Evolutionary conservation across 306 rosid genomes (phyloP).

Genomic region (Morella rubra): DNA sequence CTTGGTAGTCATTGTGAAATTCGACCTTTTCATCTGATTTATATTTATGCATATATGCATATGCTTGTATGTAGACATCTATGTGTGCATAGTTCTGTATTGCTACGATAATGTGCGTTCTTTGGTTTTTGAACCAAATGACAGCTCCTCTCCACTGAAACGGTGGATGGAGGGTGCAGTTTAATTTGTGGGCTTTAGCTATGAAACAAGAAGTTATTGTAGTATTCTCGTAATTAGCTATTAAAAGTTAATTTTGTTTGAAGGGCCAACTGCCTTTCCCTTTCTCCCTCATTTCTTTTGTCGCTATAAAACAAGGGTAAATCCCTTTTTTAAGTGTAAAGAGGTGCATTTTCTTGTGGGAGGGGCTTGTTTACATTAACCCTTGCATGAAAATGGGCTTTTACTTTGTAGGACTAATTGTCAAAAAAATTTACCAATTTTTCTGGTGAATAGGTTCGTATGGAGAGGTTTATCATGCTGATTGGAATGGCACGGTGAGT

Average conservation of each 20-base stretch:
- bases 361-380: background rate
- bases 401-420: conserved; percentile 8
- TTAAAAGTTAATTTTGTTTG: background rate
- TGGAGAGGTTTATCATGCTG: conserved; percentile 97
- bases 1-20: background rate
- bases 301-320: background rate
- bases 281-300: background rate
- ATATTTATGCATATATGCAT: background rate
- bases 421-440: conserved; percentile 20
- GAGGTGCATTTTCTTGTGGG: background rate
- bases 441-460: conserved; percentile 74
- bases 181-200: background rate
- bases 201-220: background rate
- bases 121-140: conserved; percentile 1
- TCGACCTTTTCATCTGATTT: background rate
- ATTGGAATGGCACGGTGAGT: conserved; percentile 98
- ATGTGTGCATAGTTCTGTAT: background rate
- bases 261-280: background rate
- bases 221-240: background rate
- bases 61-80: background rate
- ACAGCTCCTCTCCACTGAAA: background rate
- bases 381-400: background rate
- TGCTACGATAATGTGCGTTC: background rate
- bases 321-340: background rate
- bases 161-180: background rate